These are phyloP conservation scores for Hymenoscyphus linearis DNA, from an alignment of 2,329 filamentous ascomycete species.

Conservation along the genomic window DNA sequence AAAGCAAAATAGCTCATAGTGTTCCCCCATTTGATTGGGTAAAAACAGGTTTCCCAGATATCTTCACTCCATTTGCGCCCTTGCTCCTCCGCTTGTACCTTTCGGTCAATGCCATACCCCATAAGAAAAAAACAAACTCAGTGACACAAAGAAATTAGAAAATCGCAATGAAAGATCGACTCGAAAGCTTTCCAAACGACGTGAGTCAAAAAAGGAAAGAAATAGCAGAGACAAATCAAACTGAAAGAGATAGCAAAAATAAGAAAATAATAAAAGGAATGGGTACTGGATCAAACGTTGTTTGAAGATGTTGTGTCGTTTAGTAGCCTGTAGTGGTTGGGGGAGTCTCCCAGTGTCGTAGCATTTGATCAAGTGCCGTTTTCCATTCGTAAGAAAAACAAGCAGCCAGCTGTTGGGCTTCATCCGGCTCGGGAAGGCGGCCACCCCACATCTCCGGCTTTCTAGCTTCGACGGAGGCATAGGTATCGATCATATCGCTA, in stretches of 20 bases:
- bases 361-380: conserved; percentile 57
- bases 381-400: conserved; percentile 66
- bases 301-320: neutral
- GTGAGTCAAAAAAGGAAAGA: neutral
- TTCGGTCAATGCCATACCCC: neutral
- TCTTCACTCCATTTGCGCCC: neutral
- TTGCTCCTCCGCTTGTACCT: neutral
- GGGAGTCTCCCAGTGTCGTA: conserved; percentile 60
- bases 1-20: neutral
- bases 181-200: neutral
- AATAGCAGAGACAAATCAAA: neutral
- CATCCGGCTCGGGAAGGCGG: conserved; percentile 47
- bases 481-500: conserved; percentile 55
- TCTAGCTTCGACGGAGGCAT: conserved; percentile 55
- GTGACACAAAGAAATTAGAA: neutral
- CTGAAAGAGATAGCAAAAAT: neutral
- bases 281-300: neutral
- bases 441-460: conserved; percentile 68
- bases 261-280: neutral
- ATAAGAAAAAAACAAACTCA: neutral
- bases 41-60: neutral
- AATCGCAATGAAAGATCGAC: neutral
- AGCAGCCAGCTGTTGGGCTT: conserved; percentile 52
- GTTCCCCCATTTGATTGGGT: neutral
- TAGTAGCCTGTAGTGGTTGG: conserved; percentile 54